Evolutionary conservation across 139 green algal species (phyloP).

Genomic region (Chlorella vulgaris): DNA sequence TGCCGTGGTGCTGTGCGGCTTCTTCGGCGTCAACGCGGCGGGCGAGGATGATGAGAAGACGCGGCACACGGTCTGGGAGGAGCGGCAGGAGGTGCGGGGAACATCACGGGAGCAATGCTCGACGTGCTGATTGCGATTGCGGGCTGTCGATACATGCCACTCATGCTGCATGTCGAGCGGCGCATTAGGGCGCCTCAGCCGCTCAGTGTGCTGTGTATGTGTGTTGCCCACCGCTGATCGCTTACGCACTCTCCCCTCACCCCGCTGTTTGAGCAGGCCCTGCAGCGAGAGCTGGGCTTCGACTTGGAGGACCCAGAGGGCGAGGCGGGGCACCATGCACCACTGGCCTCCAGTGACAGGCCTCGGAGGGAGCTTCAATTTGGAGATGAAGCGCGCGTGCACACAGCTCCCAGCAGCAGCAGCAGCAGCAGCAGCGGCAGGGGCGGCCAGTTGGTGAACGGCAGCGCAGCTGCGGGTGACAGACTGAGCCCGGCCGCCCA

Average conservation of each 20-base stretch:
- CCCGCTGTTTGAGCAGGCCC: neutral
- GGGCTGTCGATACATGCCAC: no score
- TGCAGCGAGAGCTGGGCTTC: slow-evolving; percentile 19
- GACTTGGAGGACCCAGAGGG: slow-evolving; percentile 3
- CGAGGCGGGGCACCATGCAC: neutral
- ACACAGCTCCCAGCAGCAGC: neutral
- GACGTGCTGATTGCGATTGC: no score
- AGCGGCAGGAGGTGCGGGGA: slow-evolving; percentile 8
- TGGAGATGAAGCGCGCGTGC: neutral
- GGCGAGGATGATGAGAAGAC: slow-evolving; percentile 23
- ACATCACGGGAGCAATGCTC: no score
- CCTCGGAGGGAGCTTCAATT: no score
- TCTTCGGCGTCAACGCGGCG: slow-evolving; percentile 59
- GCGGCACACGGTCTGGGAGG: slow-evolving; percentile 14
- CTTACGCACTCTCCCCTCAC: neutral
- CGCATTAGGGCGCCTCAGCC: no score
- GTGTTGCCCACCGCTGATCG: neutral
- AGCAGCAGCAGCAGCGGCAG: neutral
- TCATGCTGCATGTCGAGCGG: no score
- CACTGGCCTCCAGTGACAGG: no score
- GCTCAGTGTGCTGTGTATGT: neutral
- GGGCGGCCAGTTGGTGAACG: neutral
- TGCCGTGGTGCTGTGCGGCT: slow-evolving; percentile 68
- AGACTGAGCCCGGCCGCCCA: neutral
- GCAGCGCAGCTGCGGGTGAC: neutral